Percentiles rank a stretch among this genome's conserved stretches.
These are phyloP conservation scores for Sphagnurus paluster DNA, from an alignment of 1,284 basidiomycete genomes.

Conservation along the genomic window DNA sequence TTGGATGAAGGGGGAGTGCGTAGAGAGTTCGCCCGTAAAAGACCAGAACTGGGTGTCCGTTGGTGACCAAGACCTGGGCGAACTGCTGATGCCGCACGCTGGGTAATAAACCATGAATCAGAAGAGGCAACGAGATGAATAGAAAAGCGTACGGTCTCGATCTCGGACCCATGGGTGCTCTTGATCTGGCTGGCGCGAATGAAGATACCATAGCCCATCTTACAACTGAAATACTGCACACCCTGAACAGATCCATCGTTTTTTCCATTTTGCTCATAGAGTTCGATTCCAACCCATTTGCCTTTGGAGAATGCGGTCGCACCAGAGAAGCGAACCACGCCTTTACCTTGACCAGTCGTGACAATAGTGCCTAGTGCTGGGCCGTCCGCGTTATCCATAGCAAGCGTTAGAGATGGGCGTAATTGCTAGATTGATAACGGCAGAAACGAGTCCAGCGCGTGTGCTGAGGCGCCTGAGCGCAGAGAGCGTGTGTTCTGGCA, in stretches of 20 bases:
- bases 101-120: constrained; percentile 8
- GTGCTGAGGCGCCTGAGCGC: constrained; percentile 10
- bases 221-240: constrained; percentile 83
- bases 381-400: constrained; percentile 24
- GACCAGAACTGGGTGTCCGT: constrained; percentile 38
- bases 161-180: constrained; percentile 49
- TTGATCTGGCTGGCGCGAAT: constrained; percentile 88
- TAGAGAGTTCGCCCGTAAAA: constrained; percentile 36
- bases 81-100: constrained; percentile 25
- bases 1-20: constrained; percentile 37
- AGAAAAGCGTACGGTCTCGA: constrained; percentile 24
- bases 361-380: constrained; percentile 64
- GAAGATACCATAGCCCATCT: constrained; percentile 83
- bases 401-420: neutral
- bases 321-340: constrained; percentile 87
- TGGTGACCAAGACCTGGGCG: constrained; percentile 41
- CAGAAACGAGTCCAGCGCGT: constrained; percentile 1
- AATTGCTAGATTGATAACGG: neutral
- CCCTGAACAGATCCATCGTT: constrained; percentile 93
- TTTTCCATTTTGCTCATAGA: constrained; percentile 85
- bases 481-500: neutral
- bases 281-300: constrained; percentile 94
- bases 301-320: constrained; percentile 85
- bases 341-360: constrained; percentile 75
- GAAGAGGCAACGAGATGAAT: constrained; percentile 3